Percentiles rank a stretch among this genome's conserved stretches.
phyloP scores from a whole-genome alignment of 2,329 filamentous ascomycete species.

The Stylonectria norvegica region DNA sequence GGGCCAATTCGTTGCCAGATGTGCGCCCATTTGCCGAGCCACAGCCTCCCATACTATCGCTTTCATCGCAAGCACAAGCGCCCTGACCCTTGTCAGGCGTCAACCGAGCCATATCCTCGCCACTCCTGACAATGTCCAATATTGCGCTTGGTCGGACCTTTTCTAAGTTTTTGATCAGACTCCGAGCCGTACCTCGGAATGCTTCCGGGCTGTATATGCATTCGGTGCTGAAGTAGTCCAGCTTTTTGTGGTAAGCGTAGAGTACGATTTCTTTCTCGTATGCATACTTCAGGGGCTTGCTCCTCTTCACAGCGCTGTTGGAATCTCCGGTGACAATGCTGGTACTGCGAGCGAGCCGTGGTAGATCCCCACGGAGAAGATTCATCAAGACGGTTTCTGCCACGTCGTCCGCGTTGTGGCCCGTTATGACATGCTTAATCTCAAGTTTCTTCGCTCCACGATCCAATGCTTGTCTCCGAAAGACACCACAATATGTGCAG shows the following conservation, averaged over 20 bases:
- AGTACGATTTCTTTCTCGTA: conserved; percentile 99
- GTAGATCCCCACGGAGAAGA: conserved; percentile 81
- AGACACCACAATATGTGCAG: conserved; percentile 98
- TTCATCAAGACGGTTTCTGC: conserved; percentile 99
- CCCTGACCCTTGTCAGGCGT: conserved; percentile 37
- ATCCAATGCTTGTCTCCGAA: conserved; percentile 88
- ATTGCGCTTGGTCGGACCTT: conserved; percentile 91
- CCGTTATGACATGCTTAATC: conserved; percentile 92
- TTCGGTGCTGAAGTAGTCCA: conserved; percentile 98
- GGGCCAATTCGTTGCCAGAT: conserved; percentile 73
- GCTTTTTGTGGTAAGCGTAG: conserved; percentile 92
- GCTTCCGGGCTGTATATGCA: conserved; percentile 98
- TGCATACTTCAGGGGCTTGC: conserved; percentile 95
- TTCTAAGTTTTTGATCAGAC: conserved; percentile 92
- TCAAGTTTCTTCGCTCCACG: conserved; percentile 82
- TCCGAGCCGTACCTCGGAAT: conserved; percentile 87
- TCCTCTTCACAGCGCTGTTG: conserved; percentile 85
- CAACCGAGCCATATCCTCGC: conserved; percentile 92
- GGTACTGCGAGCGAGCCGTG: conserved; percentile 81
- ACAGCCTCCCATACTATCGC: conserved; percentile 61
- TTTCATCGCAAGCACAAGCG: conserved; percentile 37
- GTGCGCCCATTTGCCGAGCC: conserved; percentile 61
- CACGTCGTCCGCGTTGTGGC: conserved; percentile 96
- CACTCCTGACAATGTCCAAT: conserved; percentile 87
- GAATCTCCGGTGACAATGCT: conserved; percentile 79